A percentile compares a stretch with the other conserved stretches of the same genome.
Conservation (phyloP, 768 basidiomycete species). For the Hirschioporus abietinus region DNA sequence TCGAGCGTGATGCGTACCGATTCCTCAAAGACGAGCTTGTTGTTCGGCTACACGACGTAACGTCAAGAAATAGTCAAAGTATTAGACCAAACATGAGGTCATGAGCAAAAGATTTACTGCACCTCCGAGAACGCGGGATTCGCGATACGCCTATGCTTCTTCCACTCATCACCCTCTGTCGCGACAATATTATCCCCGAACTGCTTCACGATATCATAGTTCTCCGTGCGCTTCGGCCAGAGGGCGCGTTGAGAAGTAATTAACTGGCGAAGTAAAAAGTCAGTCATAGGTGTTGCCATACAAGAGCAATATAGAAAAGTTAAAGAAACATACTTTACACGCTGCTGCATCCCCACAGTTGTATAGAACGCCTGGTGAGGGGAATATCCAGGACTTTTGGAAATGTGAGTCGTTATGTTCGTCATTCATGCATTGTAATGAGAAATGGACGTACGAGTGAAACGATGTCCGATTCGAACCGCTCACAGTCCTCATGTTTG, state of each 20-base stretch:
- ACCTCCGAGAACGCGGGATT: slow-evolving; percentile 64
- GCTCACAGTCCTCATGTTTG: background rate
- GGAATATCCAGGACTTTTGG: background rate
- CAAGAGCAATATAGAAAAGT: background rate
- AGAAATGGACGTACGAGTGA: background rate
- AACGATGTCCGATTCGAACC: background rate
- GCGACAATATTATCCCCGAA: slow-evolving; percentile 63
- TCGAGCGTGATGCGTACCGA: slow-evolving; percentile 36
- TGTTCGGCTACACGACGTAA: slow-evolving; percentile 24
- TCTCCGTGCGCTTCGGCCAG: slow-evolving; percentile 51
- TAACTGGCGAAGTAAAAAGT: slow-evolving; percentile 31
- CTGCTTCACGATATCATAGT: slow-evolving; percentile 40
- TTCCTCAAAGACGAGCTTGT: slow-evolving; percentile 43
- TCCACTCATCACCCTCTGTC: slow-evolving; percentile 62
- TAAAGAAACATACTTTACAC: background rate
- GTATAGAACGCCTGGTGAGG: background rate
- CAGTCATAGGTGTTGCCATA: background rate
- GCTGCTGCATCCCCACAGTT: background rate
- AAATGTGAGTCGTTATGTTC: background rate
- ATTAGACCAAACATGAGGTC: background rate
- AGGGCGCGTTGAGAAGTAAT: slow-evolving; percentile 32
- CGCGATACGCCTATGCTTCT: slow-evolving; percentile 56
- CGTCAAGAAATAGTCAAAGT: background rate
- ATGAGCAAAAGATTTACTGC: background rate
- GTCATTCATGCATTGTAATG: background rate